Percentiles rank a stretch among this genome's conserved stretches.
Evolutionary conservation across 208 protist species (phyloP).

Genomic region (Trypanosoma rangeli): DNA sequence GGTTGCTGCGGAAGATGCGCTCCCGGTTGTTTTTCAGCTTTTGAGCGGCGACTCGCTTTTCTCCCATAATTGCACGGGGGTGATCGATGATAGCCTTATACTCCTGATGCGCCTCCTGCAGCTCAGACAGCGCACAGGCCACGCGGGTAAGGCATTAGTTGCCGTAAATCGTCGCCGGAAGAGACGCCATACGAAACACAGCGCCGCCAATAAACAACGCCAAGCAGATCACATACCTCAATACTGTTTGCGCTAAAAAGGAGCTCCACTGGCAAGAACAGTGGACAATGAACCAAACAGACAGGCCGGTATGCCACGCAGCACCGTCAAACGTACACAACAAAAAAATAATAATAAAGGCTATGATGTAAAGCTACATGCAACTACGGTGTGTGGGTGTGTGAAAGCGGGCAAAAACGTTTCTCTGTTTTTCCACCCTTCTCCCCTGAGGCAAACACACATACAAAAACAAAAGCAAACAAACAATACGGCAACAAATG

Average conservation of each 20-base stretch:
- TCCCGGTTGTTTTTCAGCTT: conserved; percentile 85
- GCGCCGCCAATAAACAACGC: conserved; percentile 52
- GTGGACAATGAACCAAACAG: conserved; percentile 63
- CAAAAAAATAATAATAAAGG: not conserved
- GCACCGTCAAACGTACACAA: conserved; percentile 28
- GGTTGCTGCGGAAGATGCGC: conserved; percentile 69
- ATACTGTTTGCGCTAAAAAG: conserved; percentile 43
- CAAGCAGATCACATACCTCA: conserved; percentile 46
- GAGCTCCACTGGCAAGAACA: conserved; percentile 46
- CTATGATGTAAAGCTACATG: not conserved
- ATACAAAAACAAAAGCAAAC: not conserved
- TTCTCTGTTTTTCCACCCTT: not conserved
- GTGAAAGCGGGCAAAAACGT: not conserved
- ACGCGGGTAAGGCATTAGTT: conserved; percentile 68
- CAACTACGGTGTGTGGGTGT: not conserved
- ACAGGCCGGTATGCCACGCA: conserved; percentile 32
- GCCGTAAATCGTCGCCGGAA: conserved; percentile 77
- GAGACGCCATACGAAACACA: conserved; percentile 47
- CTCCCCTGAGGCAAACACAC: not conserved
- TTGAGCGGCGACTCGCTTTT: conserved; percentile 77
- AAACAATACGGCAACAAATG: not conserved
- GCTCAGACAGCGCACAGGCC: conserved; percentile 64
- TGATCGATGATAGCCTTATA: conserved; percentile 69
- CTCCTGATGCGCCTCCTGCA: conserved; percentile 61
- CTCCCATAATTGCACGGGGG: conserved; percentile 76